These are phyloP conservation scores for Meyerozyma smithsonii DNA, from an alignment of 1,139 yeast species.

Conservation along the genomic window DNA sequence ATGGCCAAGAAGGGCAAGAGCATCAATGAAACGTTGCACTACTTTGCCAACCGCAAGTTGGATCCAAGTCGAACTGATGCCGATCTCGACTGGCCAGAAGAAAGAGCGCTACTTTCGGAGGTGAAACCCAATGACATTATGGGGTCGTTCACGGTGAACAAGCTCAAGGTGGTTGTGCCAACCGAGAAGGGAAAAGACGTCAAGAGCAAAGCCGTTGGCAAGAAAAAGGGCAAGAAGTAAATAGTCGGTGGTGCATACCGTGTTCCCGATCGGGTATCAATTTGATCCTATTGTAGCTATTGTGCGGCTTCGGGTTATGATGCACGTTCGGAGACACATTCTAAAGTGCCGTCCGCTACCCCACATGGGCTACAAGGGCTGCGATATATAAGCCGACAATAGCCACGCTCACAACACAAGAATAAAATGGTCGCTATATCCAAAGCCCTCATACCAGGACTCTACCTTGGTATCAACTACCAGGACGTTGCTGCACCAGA, in stretches of 20 bases:
- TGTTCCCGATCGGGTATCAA: neutral
- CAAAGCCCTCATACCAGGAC: slow-evolving; percentile 7
- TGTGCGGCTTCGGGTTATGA: neutral
- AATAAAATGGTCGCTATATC: slow-evolving; percentile 10
- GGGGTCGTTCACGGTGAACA: slow-evolving; percentile 35
- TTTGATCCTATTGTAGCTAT: neutral
- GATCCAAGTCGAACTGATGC: slow-evolving; percentile 48
- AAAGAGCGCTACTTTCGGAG: slow-evolving; percentile 52
- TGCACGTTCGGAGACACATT: neutral
- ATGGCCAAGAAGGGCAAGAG: slow-evolving; percentile 86
- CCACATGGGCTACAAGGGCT: neutral
- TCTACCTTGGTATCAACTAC: slow-evolving; percentile 5
- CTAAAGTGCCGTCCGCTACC: neutral
- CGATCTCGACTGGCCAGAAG: slow-evolving; percentile 68
- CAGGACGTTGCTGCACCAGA: slow-evolving; percentile 23
- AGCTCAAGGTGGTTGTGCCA: slow-evolving; percentile 37
- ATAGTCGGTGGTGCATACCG: neutral
- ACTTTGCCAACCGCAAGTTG: slow-evolving; percentile 52
- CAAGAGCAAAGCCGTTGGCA: slow-evolving; percentile 19
- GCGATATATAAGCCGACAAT: neutral
- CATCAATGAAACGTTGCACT: slow-evolving; percentile 59
- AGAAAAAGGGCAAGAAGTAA: slow-evolving; percentile 14
- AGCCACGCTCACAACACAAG: no score
- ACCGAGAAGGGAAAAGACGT: slow-evolving; percentile 15
- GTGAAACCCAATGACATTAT: slow-evolving; percentile 50